Conservation (phyloP, 2,329 filamentous ascomycete species). For the Clarireedia monteithiana region DNA sequence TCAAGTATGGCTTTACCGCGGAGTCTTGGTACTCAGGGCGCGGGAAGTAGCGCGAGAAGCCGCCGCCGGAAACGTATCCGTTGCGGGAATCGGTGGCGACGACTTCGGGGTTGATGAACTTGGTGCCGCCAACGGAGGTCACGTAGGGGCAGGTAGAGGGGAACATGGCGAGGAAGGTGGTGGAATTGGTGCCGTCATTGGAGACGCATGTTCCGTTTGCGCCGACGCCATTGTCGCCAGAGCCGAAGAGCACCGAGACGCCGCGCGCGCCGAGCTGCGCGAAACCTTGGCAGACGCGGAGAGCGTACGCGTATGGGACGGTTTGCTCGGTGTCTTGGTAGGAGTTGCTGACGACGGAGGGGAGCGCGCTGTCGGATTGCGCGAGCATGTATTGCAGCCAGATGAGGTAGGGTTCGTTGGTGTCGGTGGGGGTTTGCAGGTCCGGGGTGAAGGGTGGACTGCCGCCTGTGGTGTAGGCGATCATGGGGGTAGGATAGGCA, state of each 20-base stretch:
- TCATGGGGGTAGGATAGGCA: constrained; percentile 43
- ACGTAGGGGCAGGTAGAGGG: constrained; percentile 60
- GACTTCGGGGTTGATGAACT: constrained; percentile 29
- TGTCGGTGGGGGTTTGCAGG: constrained; percentile 16
- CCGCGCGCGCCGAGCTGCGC: constrained; percentile 46
- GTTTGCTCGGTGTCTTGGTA: constrained; percentile 51
- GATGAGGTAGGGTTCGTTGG: constrained; percentile 49
- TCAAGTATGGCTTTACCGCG: constrained; percentile 35
- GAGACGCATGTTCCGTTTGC: constrained; percentile 31
- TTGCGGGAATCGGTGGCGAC: constrained; percentile 31
- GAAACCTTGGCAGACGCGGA: constrained; percentile 44
- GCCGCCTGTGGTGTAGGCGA: constrained; percentile 47
- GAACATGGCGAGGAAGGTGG: constrained; percentile 52
- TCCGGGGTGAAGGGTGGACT: constrained; percentile 44
- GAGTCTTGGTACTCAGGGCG: constrained; percentile 39
- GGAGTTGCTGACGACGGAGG: constrained; percentile 48
- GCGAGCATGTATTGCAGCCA: constrained; percentile 44
- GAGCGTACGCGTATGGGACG: constrained; percentile 44
- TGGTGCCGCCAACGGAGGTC: constrained; percentile 50
- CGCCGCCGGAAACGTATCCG: constrained; percentile 35
- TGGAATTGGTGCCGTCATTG: constrained; percentile 48
- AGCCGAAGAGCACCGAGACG: constrained; percentile 42
- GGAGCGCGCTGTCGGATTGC: constrained; percentile 34
- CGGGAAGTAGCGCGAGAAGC: constrained; percentile 43
- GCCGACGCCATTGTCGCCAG: constrained; percentile 43